phyloP scores from a whole-genome alignment of 495 filamentous ascomycete species.

The Lasiosphaeris hirsuta region DNA sequence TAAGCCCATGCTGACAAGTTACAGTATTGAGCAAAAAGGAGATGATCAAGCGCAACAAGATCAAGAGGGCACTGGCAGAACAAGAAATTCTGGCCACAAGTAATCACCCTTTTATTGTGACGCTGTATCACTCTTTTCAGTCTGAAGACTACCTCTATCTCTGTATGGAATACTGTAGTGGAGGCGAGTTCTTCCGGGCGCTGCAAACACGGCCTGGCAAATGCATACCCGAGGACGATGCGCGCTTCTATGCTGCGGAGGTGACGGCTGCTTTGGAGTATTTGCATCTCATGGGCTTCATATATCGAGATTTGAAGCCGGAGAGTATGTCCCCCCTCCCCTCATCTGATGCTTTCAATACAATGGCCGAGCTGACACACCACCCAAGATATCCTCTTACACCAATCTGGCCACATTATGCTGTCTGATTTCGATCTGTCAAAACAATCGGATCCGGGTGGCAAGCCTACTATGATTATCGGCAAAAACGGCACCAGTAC shows the following conservation, averaged over 20 bases:
- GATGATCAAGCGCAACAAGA: slow-evolving; percentile 99
- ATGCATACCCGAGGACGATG: slow-evolving; percentile 94
- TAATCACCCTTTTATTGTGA: slow-evolving; percentile 99
- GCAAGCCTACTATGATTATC: slow-evolving; percentile 95
- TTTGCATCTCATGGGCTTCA: slow-evolving; percentile 98
- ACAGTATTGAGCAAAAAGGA: slow-evolving; percentile 98
- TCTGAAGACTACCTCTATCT: slow-evolving; percentile 97
- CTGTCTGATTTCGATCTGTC: slow-evolving; percentile 98
- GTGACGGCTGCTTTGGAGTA: slow-evolving; percentile 98
- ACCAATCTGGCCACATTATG: slow-evolving; percentile 99
- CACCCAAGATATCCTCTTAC: slow-evolving; percentile 81
- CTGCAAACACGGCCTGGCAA: slow-evolving; percentile 95
- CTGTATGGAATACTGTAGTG: slow-evolving; percentile 99
- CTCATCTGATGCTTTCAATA: not conserved
- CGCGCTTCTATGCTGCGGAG: slow-evolving; percentile 94
- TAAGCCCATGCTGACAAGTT: slow-evolving; percentile 31
- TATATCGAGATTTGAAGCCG: slow-evolving; percentile 95
- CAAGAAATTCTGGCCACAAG: slow-evolving; percentile 98
- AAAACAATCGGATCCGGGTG: slow-evolving; percentile 94
- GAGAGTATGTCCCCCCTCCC: slow-evolving; percentile 67
- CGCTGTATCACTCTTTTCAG: slow-evolving; percentile 96
- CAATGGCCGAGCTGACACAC: slow-evolving; percentile 12
- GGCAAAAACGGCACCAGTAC: slow-evolving; percentile 76
- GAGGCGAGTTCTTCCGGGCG: slow-evolving; percentile 96
- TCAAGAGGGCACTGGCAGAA: slow-evolving; percentile 95